These are phyloP conservation scores for Ambrosiella cleistominuta DNA, from an alignment of 2,329 filamentous ascomycete genomes.

Conservation along the genomic window DNA sequence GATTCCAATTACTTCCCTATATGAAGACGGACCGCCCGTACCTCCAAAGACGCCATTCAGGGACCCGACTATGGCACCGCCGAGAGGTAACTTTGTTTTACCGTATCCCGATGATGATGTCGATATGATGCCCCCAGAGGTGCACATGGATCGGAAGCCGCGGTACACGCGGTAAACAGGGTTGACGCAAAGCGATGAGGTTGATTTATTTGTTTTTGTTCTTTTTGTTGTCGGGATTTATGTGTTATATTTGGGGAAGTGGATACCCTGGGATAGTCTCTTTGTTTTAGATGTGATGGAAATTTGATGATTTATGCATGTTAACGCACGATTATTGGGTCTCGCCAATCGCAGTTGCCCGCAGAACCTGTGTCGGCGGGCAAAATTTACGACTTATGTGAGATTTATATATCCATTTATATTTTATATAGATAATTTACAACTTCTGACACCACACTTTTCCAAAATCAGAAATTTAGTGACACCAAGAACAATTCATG, in stretches of 20 bases:
- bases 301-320: not conserved
- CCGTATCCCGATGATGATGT: constrained; percentile 60
- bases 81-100: constrained; percentile 23
- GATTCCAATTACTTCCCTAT: constrained; percentile 4
- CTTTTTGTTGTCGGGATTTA: not conserved
- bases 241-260: not conserved
- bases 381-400: no score
- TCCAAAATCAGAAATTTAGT: no score
- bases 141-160: constrained; percentile 77
- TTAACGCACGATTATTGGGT: no score
- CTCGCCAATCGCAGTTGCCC: no score
- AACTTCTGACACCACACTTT: not conserved
- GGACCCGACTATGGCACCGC: constrained; percentile 19
- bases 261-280: not conserved
- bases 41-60: constrained; percentile 63
- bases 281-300: not conserved
- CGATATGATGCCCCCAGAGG: constrained; percentile 63
- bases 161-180: constrained; percentile 32
- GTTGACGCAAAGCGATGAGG: constrained; percentile 15
- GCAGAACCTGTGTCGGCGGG: no score
- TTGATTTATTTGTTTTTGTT: not conserved
- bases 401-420: not conserved
- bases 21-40: constrained; percentile 44
- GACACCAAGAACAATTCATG: no score
- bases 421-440: not conserved